Base-by-base conservation (phyloP, 169 alveolate species). In the Eimeria maxima region DNA sequence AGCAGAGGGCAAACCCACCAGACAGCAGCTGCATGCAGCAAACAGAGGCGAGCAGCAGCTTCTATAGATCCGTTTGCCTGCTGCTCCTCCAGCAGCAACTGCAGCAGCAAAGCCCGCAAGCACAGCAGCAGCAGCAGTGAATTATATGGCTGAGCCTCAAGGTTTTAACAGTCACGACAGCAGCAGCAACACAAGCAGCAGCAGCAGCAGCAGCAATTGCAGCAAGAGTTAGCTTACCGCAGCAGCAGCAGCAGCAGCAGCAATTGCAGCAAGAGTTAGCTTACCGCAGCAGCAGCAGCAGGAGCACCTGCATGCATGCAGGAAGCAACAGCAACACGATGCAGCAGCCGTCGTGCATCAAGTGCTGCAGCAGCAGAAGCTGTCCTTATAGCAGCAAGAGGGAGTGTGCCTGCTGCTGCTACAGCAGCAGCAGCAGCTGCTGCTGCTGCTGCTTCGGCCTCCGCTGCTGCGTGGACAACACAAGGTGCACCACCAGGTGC, bases 261-360 rank as follows among this genome's bases (percentile, higher is more conserved):
- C 65, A 44, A 53, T 8, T 11, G 69, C 27, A 27, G 57, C 18
- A n/a, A 7, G 57, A 18, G 4, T 13, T 27, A 5, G 55, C 92
- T 50, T 55, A 83, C 92, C 27, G 50, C 57, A 50, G 92, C 92
- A 29, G 92, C 92, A 55, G 92, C 92, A 42, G 53, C 74, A 50
- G 92, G 76, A 57, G 63, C 76, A 16, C 92, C 92, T 33, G 63
- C 92, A 55, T 42, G 76, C 57, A 33, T 11, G 16, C 50, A 22
- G 13, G 20, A 44, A 27, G 29, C 10, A n/a, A 55, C 69, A 33
- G 92, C 92, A 42, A 83, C 53, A 2, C 92, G 92, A 24, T 83
- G 92, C 92, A 83, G 92, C 92, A 83, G 76, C 92, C 92, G 92
- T 76, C 57, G 92, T 55, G 92, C 92, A 0, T 83, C 78, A 4